Percentiles rank a stretch among this genome's conserved stretches.
phyloP scores from a whole-genome alignment of 257 asterid species.

The Primulina huaijiensis region DNA sequence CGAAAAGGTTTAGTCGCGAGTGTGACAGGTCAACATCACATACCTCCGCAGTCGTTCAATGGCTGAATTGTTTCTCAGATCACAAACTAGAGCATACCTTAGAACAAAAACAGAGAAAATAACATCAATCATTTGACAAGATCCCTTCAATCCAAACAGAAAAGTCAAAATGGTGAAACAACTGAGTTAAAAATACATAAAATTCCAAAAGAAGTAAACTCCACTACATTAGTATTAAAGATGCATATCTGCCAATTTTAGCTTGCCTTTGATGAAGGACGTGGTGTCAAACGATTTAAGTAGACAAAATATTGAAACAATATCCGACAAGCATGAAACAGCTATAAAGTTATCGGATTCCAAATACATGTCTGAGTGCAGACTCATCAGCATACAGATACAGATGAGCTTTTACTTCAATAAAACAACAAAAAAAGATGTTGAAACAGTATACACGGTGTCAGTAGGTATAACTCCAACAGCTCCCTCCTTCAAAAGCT shows the following conservation, averaged over 20 bases:
- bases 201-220: slow-evolving; percentile 1
- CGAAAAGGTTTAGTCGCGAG: slow-evolving; percentile 4
- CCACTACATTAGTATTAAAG: background rate
- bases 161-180: background rate
- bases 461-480: slow-evolving; percentile 98
- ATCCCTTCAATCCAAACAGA: background rate
- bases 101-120: slow-evolving; percentile 16
- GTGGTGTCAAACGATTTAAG: background rate
- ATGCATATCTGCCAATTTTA: background rate
- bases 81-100: slow-evolving; percentile 87
- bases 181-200: background rate
- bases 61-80: slow-evolving; percentile 61
- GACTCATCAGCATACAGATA: background rate
- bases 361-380: background rate
- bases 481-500: slow-evolving; percentile 81
- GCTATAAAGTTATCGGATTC: background rate
- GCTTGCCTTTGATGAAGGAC: background rate
- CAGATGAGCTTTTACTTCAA: background rate
- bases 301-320: background rate
- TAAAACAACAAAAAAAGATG: background rate
- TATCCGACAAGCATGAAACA: too few relatives aligned
- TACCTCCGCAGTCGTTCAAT: slow-evolving; percentile 82
- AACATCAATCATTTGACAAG: background rate
- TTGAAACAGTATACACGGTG: slow-evolving; percentile 54
- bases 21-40: slow-evolving; percentile 16